phyloP scores from a whole-genome alignment of 345 rosid genomes.

The Heritiera littoralis region DNA sequence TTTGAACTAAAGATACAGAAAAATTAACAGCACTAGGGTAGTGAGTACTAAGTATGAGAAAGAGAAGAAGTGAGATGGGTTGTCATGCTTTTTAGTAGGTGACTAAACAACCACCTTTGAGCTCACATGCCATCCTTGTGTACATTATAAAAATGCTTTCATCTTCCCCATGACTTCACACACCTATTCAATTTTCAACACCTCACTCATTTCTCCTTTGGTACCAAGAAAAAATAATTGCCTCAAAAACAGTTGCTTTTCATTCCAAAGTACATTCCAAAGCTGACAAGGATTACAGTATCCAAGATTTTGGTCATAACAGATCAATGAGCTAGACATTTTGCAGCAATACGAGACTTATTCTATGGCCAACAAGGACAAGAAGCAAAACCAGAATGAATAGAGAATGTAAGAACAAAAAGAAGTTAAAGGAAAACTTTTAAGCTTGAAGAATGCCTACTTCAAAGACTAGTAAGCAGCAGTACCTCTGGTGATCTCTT shows the following conservation, averaged over 20 bases:
- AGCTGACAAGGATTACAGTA: slow-evolving; percentile 7
- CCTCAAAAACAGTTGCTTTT: not conserved
- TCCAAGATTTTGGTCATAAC: slow-evolving; percentile 8
- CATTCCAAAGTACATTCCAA: slow-evolving; percentile 17
- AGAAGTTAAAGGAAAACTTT: slow-evolving; percentile 4
- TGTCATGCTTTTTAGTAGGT: slow-evolving; percentile 55
- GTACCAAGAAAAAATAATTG: slow-evolving; percentile 37
- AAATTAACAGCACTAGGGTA: slow-evolving; percentile 7
- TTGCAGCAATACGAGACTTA: slow-evolving; percentile 3
- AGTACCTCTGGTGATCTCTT: slow-evolving; percentile 20
- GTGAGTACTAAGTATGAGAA: not conserved
- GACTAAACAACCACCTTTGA: slow-evolving; percentile 57
- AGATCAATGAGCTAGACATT: not conserved
- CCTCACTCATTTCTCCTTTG: slow-evolving; percentile 49
- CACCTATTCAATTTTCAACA: slow-evolving; percentile 35
- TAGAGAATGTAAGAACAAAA: not conserved
- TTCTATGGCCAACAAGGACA: slow-evolving; percentile 1
- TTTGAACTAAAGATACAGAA: slow-evolving; percentile 11
- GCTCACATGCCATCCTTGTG: slow-evolving; percentile 50
- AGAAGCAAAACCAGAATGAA: not conserved
- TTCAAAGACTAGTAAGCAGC: slow-evolving; percentile 16
- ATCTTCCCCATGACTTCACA: slow-evolving; percentile 35
- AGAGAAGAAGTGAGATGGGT: slow-evolving; percentile 42
- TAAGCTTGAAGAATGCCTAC: slow-evolving; percentile 3
- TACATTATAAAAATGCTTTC: slow-evolving; percentile 29